Percentiles rank a stretch among this genome's conserved stretches.
Evolutionary conservation across 2,329 filamentous ascomycete genomes (phyloP).

Genomic region (Calonectria hawksworthii): DNA sequence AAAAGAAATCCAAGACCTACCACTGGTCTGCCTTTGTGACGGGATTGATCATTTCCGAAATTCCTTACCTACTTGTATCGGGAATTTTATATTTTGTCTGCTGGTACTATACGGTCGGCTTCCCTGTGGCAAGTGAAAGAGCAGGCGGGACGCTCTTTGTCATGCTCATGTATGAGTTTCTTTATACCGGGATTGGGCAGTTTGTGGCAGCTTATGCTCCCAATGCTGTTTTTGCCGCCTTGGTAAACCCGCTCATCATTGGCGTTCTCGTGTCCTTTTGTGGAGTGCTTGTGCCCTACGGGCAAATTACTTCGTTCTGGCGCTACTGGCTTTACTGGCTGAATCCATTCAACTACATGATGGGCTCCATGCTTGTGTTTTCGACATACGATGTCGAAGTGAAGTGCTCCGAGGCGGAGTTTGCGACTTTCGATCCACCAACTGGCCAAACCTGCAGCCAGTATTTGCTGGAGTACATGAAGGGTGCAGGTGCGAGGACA

Average conservation of each 20-base stretch:
- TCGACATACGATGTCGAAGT: constrained; percentile 27
- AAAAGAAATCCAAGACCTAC: background rate
- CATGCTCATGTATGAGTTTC: background rate
- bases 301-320: constrained; percentile 77
- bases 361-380: constrained; percentile 70
- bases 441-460: background rate
- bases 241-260: constrained; percentile 69
- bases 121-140: background rate
- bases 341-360: constrained; percentile 74
- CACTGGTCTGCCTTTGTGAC: background rate
- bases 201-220: constrained; percentile 70
- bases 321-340: constrained; percentile 73
- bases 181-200: constrained; percentile 58
- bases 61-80: background rate
- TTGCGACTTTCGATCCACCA: background rate
- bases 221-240: constrained; percentile 70
- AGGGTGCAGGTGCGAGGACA: background rate
- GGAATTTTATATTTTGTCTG: background rate
- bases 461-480: background rate
- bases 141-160: background rate
- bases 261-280: constrained; percentile 77
- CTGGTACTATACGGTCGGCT: background rate
- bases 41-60: background rate
- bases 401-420: background rate
- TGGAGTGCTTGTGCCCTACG: constrained; percentile 79